Conservation (phyloP, 805 yeast genomes). For the Schizosaccharomyces lindneri region DNA sequence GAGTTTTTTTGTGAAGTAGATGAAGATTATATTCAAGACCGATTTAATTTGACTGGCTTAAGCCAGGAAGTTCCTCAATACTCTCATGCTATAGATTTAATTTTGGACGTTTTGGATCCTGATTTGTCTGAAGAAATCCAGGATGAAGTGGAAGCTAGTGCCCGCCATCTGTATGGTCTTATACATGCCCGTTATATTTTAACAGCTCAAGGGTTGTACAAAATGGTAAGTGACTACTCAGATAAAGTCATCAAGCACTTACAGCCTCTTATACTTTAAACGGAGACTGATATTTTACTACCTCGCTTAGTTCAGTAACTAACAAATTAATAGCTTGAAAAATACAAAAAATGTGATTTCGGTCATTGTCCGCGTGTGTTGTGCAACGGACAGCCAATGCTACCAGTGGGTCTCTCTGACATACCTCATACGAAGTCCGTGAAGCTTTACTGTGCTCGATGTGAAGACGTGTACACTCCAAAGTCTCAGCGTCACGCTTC, state of each 20-base stretch:
- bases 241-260: no score
- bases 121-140: slow-evolving; percentile 17
- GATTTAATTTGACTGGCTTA: slow-evolving; percentile 81
- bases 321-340: slow-evolving; percentile 23
- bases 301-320: not conserved
- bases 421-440: slow-evolving; percentile 82
- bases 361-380: slow-evolving; percentile 77
- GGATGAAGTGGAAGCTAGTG: slow-evolving; percentile 60
- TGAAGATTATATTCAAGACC: slow-evolving; percentile 85
- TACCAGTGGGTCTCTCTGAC: slow-evolving; percentile 83
- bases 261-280: not conserved
- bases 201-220: slow-evolving; percentile 68
- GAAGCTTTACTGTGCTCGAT: slow-evolving; percentile 78
- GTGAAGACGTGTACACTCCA: slow-evolving; percentile 77
- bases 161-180: slow-evolving; percentile 76
- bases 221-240: slow-evolving; percentile 24
- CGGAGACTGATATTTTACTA: no score
- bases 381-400: slow-evolving; percentile 71
- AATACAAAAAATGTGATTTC: slow-evolving; percentile 68
- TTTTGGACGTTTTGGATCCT: slow-evolving; percentile 57
- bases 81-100: slow-evolving; percentile 72
- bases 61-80: slow-evolving; percentile 69
- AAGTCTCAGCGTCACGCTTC: slow-evolving; percentile 59
- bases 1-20: slow-evolving; percentile 82
- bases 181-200: slow-evolving; percentile 81